Conservation (phyloP, 2,329 filamentous ascomycete species). For the Sclerotinia nivalis region DNA sequence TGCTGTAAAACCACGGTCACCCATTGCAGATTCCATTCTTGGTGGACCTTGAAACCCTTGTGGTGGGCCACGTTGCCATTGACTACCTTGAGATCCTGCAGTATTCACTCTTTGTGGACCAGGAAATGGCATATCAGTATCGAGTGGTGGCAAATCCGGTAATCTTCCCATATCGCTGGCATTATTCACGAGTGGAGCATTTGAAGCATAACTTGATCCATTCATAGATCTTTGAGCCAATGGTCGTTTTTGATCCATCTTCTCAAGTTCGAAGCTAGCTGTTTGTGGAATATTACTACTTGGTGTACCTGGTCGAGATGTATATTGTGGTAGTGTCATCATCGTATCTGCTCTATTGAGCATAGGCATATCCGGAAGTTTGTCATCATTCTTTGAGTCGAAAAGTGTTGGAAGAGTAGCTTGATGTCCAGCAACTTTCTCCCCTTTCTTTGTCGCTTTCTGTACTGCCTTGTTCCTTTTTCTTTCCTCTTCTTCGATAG, state of each 20-base stretch:
- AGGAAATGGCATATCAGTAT: constrained; percentile 32
- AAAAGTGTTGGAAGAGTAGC: constrained; percentile 69
- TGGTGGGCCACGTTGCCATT: constrained; percentile 34
- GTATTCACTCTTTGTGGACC: constrained; percentile 38
- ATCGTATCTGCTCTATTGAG: constrained; percentile 61
- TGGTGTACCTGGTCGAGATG: constrained; percentile 58
- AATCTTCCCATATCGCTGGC: constrained; percentile 59
- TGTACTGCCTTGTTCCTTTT: constrained; percentile 54
- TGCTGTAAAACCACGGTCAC: constrained; percentile 37
- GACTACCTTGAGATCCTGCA: constrained; percentile 32
- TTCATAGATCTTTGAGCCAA: constrained; percentile 53
- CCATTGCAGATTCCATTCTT: constrained; percentile 38
- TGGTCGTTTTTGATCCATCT: constrained; percentile 54
- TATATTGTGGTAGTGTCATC: constrained; percentile 62
- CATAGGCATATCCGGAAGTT: constrained; percentile 59
- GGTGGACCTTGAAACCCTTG: constrained; percentile 26
- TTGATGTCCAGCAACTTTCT: constrained; percentile 53
- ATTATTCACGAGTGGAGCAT: constrained; percentile 60
- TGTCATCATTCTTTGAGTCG: constrained; percentile 55
- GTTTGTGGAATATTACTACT: constrained; percentile 43
- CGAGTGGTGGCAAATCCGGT: constrained; percentile 35
- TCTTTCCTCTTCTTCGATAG: constrained; percentile 74
- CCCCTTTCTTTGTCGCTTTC: constrained; percentile 55
- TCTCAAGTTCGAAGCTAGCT: constrained; percentile 52
- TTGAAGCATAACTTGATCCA: constrained; percentile 60